A percentile compares a stretch with the other conserved stretches of the same genome.
These are phyloP conservation scores for Leccinum aurantiacum DNA, from an alignment of 768 basidiomycete species.

Conservation along the genomic window DNA sequence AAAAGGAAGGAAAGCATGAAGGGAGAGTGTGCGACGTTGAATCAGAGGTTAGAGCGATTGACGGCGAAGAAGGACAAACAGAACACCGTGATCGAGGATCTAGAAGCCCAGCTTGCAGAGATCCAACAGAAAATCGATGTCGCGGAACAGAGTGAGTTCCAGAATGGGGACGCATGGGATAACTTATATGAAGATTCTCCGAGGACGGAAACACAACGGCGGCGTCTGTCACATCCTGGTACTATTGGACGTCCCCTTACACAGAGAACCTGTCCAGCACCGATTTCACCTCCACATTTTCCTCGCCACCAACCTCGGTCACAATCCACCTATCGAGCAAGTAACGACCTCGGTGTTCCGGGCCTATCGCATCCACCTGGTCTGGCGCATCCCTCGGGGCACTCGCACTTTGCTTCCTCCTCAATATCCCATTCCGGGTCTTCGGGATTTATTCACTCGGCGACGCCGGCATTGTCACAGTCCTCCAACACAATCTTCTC, in stretches of 20 bases:
- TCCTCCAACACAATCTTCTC: conserved; percentile 19
- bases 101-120: conserved; percentile 64
- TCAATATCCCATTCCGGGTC: conserved; percentile 20
- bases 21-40: conserved; percentile 54
- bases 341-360: conserved; percentile 13
- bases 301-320: conserved; percentile 30
- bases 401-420: conserved; percentile 13
- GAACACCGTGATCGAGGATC: conserved; percentile 52
- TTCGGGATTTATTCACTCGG: conserved; percentile 14
- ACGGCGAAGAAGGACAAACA: conserved; percentile 64
- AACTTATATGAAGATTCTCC: conserved; percentile 13
- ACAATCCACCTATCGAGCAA: conserved; percentile 23
- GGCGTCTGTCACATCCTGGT: conserved; percentile 30
- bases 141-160: conserved; percentile 29
- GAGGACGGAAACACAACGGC: conserved; percentile 22
- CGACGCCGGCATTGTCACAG: conserved; percentile 15
- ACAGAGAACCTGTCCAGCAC: conserved; percentile 16
- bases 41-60: conserved; percentile 67
- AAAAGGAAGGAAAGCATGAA: conserved; percentile 56
- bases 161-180: conserved; percentile 20
- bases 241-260: conserved; percentile 26
- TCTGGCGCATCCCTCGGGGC: conserved; percentile 13
- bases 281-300: conserved; percentile 29
- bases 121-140: conserved; percentile 60
- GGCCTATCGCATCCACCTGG: conserved; percentile 20